A percentile compares a stretch with the other conserved stretches of the same genome.
Evolutionary conservation across 768 basidiomycete genomes (phyloP).

Genomic region (Collybiopsis confluens): DNA sequence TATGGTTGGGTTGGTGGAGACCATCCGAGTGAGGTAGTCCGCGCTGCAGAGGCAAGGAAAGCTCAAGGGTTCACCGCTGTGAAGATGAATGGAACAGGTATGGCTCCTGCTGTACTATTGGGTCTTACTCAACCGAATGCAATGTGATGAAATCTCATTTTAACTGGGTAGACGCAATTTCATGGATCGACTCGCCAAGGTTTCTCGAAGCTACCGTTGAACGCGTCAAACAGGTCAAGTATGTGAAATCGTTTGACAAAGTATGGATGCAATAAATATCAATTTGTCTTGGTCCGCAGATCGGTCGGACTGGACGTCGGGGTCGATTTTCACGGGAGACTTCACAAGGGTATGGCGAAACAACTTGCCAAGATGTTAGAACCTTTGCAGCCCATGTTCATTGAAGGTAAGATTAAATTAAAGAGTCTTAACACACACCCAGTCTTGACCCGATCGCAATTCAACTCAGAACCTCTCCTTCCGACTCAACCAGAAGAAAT

Average conservation of each 20-base stretch:
- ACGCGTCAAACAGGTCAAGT: slow-evolving; percentile 48
- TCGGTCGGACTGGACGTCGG: slow-evolving; percentile 59
- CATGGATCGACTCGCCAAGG: slow-evolving; percentile 60
- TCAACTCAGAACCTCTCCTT: slow-evolving; percentile 48
- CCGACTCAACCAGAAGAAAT: slow-evolving; percentile 60
- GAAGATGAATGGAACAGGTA: slow-evolving; percentile 68
- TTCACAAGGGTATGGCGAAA: slow-evolving; percentile 68
- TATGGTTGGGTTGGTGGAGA: slow-evolving; percentile 62
- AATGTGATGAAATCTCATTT: too few relatives aligned
- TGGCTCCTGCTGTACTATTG: too few relatives aligned
- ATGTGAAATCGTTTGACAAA: slow-evolving; percentile 15
- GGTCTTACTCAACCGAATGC: too few relatives aligned
- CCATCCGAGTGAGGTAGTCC: slow-evolving; percentile 47
- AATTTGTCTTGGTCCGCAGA: too few relatives aligned
- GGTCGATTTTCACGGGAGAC: slow-evolving; percentile 65
- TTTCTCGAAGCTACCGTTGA: slow-evolving; percentile 46
- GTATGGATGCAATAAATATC: too few relatives aligned
- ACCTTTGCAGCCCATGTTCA: slow-evolving; percentile 57
- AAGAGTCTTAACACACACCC: too few relatives aligned
- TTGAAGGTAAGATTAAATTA: slow-evolving; percentile 50
- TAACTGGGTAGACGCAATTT: slow-evolving; percentile 25
- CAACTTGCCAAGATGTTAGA: slow-evolving; percentile 62
- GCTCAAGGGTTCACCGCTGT: slow-evolving; percentile 64
- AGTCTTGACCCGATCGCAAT: too few relatives aligned
- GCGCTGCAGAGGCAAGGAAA: slow-evolving; percentile 49